phyloP scores from a whole-genome alignment of 768 basidiomycete genomes.

The Leucosporidium creatinivorum region DNA sequence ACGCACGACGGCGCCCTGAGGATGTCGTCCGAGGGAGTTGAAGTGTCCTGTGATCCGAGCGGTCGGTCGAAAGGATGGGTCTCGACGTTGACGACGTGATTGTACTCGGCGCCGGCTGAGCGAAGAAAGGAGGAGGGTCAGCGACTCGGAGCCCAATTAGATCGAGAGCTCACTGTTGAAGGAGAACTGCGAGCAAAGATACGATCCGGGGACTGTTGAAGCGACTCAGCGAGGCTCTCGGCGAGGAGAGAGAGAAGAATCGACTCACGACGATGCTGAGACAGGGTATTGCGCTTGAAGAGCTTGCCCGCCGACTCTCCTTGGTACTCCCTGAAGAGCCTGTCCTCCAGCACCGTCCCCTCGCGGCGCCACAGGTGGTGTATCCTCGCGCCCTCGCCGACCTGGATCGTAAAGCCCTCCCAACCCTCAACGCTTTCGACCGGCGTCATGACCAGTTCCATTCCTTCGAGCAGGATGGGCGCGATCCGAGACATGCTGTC shows the following conservation, averaged over 20 bases:
- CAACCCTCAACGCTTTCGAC: background rate
- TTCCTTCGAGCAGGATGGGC: background rate
- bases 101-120: constrained; percentile 7
- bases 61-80: constrained; percentile 36
- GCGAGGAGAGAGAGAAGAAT: too few species aligned
- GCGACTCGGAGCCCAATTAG: too few species aligned
- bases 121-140: too few species aligned
- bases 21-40: too few species aligned
- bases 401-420: constrained; percentile 2
- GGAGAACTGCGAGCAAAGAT: constrained; percentile 6
- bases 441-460: background rate
- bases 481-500: background rate
- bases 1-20: background rate
- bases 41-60: background rate
- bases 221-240: background rate
- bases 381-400: constrained; percentile 1
- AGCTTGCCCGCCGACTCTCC: constrained; percentile 8
- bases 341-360: background rate
- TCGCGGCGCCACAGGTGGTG: constrained; percentile 22
- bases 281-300: constrained; percentile 15
- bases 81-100: constrained; percentile 37
- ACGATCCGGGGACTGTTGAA: background rate
- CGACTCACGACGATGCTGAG: constrained; percentile 3
- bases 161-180: background rate
- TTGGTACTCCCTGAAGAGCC: constrained; percentile 23